phyloP scores from a whole-genome alignment of 768 basidiomycete genomes.

The Tremella fuciformis region DNA sequence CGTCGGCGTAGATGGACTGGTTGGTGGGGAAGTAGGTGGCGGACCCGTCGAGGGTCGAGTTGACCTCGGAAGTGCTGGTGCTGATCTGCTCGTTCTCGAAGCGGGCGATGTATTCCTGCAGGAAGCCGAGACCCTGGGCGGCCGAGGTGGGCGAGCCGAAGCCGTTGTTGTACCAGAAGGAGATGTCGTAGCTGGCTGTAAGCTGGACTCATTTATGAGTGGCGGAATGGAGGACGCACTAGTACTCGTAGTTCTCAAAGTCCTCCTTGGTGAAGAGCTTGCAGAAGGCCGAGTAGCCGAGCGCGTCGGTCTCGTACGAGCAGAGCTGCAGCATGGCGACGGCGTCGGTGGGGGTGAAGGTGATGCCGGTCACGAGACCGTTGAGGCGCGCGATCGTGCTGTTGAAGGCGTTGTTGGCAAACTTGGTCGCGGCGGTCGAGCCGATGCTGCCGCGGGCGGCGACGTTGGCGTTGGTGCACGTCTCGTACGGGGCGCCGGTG shows the following conservation, averaged over 20 bases:
- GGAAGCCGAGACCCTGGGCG: slow-evolving; percentile 48
- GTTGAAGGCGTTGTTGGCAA: slow-evolving; percentile 34
- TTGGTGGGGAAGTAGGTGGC: slow-evolving; percentile 50
- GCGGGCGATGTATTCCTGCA: slow-evolving; percentile 51
- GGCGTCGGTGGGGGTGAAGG: slow-evolving; percentile 38
- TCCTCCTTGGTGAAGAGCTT: slow-evolving; percentile 51
- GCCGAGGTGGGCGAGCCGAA: slow-evolving; percentile 47
- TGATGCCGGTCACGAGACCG: slow-evolving; percentile 27
- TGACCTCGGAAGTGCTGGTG: slow-evolving; percentile 38
- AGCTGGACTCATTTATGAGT: not conserved
- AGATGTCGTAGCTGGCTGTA: slow-evolving; percentile 27
- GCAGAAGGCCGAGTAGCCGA: slow-evolving; percentile 51
- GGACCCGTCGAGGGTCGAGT: slow-evolving; percentile 48
- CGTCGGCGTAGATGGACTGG: slow-evolving; percentile 68
- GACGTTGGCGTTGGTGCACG: slow-evolving; percentile 37
- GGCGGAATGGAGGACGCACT: not conserved
- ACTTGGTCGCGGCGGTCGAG: slow-evolving; percentile 29
- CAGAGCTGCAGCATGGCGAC: slow-evolving; percentile 50
- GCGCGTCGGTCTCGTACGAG: slow-evolving; percentile 49
- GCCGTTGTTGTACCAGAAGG: slow-evolving; percentile 47
- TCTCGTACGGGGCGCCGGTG: slow-evolving; percentile 47
- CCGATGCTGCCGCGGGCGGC: slow-evolving; percentile 31
- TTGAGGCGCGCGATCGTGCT: slow-evolving; percentile 34
- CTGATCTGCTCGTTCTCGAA: slow-evolving; percentile 36
- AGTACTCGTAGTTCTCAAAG: slow-evolving; percentile 45